These are phyloP conservation scores for Hygrophoropsis aurantiaca DNA, from an alignment of 768 basidiomycete species.

Conservation along the genomic window DNA sequence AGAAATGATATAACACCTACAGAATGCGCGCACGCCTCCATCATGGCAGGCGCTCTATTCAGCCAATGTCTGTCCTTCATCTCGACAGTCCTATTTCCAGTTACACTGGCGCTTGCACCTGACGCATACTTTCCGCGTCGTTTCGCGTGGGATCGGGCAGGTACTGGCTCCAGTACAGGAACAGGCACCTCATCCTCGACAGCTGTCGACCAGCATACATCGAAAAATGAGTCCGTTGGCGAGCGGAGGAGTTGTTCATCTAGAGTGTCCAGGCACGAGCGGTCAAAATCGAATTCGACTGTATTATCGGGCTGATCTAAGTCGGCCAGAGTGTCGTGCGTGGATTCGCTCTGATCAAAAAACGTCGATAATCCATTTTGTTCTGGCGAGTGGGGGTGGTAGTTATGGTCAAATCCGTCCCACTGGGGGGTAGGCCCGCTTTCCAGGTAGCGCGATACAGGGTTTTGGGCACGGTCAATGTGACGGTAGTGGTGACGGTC, in stretches of 20 bases:
- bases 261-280: constrained; percentile 33
- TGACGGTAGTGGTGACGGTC: constrained; percentile 11
- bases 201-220: constrained; percentile 39
- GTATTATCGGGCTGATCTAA: constrained; percentile 20
- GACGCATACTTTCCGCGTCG: not conserved
- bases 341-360: constrained; percentile 2
- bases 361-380: too few relatives aligned
- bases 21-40: constrained; percentile 11
- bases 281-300: constrained; percentile 33
- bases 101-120: not conserved
- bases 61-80: constrained; percentile 8
- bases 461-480: constrained; percentile 16
- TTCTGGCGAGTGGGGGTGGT: not conserved
- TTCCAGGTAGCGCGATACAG: constrained; percentile 3
- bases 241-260: constrained; percentile 40
- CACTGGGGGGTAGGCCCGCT: constrained; percentile 6
- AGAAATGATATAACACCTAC: not conserved
- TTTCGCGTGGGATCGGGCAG: not conserved
- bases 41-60: constrained; percentile 17
- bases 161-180: not conserved
- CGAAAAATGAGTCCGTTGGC: constrained; percentile 40
- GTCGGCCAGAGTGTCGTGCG: constrained; percentile 10
- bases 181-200: constrained; percentile 24
- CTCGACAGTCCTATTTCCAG: constrained; percentile 2
- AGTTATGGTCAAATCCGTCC: constrained; percentile 6